A percentile compares a stretch with the other conserved stretches of the same genome.
These are phyloP conservation scores for Seiridium unicorne DNA, from an alignment of 2,329 filamentous ascomycete species.

Conservation along the genomic window DNA sequence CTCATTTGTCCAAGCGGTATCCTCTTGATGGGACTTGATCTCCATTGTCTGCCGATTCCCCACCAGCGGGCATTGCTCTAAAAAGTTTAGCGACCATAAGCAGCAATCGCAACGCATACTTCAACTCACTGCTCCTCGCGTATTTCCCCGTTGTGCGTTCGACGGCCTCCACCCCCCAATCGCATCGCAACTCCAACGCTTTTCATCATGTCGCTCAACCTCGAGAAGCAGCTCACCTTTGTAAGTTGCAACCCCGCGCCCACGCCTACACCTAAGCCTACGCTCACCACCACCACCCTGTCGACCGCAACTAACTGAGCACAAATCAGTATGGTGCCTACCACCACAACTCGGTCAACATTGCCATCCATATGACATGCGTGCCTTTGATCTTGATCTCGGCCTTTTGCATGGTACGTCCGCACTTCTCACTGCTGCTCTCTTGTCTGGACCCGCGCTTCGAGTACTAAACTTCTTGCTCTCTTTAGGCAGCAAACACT, in stretches of 20 bases:
- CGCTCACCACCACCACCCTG: not conserved
- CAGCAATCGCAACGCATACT: not conserved
- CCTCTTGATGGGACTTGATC: too few species aligned
- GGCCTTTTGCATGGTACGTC: conserved; percentile 67
- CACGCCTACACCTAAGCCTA: too few species aligned
- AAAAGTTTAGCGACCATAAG: conserved; percentile 1
- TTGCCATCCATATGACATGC: conserved; percentile 76
- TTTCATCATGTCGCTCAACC: conserved; percentile 64
- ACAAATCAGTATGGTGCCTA: conserved; percentile 73
- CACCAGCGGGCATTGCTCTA: not conserved
- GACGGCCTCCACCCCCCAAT: not conserved
- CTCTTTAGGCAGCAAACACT: conserved; percentile 55
- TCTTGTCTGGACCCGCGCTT: not conserved
- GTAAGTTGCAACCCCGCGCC: conserved; percentile 49
- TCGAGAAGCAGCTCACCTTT: conserved; percentile 80
- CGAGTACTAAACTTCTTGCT: conserved; percentile 17
- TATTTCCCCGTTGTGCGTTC: too few species aligned
- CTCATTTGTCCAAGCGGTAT: not conserved
- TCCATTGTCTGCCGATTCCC: conserved; percentile 1
- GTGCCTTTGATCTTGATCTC: conserved; percentile 75
- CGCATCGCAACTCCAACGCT: not conserved
- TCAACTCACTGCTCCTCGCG: not conserved
- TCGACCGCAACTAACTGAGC: not conserved
- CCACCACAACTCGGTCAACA: conserved; percentile 75
- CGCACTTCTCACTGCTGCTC: not conserved